Percentiles rank a stretch among this genome's conserved stretches.
phyloP scores from a whole-genome alignment of 441 rosid species.

The Rhodomyrtus psidioides region DNA sequence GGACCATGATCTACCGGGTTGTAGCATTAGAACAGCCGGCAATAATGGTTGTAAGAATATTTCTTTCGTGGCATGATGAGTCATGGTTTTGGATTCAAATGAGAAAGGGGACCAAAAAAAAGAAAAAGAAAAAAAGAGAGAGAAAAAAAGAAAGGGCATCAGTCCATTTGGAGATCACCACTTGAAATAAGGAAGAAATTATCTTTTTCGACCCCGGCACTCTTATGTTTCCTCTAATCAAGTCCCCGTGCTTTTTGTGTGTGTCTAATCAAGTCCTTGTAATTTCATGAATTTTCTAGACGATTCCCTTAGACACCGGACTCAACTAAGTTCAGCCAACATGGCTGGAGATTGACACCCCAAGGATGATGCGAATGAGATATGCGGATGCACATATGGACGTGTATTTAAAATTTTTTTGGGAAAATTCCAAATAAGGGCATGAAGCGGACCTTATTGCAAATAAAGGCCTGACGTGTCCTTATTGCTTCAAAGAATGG shows the following conservation, averaged over 20 bases:
- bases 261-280: not conserved
- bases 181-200: not conserved
- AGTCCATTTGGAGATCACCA: not conserved
- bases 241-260: not conserved
- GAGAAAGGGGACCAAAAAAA: not conserved
- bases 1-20: not conserved
- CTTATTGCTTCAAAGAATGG: too few relatives aligned
- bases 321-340: not conserved
- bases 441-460: too few relatives aligned
- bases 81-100: not conserved
- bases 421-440: too few relatives aligned
- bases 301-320: not conserved
- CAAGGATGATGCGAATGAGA: not conserved
- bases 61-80: not conserved
- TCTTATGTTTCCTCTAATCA: not conserved
- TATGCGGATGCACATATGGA: too few relatives aligned
- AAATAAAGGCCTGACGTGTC: too few relatives aligned
- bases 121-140: not conserved
- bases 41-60: not conserved
- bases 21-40: not conserved
- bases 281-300: not conserved
- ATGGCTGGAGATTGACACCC: rapidly evolving
- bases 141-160: not conserved
- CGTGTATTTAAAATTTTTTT: too few relatives aligned
- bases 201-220: not conserved